A percentile compares a stretch with the other conserved stretches of the same genome.
Conservation (phyloP, 192 early-diverging fungal genomes). For the Entomortierella lignicola region DNA sequence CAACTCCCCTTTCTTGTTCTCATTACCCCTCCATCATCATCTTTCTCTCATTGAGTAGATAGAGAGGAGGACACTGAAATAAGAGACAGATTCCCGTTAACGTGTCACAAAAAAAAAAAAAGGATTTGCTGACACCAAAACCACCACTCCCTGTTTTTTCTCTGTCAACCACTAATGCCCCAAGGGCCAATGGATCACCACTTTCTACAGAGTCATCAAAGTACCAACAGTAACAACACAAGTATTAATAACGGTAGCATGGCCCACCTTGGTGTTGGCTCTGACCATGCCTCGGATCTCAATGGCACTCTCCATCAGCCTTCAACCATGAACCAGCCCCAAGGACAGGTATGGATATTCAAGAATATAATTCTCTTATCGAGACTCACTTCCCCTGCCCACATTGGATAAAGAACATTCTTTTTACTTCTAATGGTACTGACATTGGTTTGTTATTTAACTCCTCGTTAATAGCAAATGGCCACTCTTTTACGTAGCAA, state of each 20-base stretch:
- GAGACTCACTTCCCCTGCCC: background rate
- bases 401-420: background rate
- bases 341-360: conserved; percentile 67
- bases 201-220: conserved; percentile 29
- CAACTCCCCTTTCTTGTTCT: no score
- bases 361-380: background rate
- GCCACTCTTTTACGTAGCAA: conserved; percentile 66
- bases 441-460: background rate
- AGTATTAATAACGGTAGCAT: conserved; percentile 4
- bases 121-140: no score
- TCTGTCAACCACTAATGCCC: background rate
- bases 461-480: conserved; percentile 40
- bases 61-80: no score
- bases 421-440: background rate
- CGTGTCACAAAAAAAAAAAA: no score
- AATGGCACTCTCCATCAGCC: conserved; percentile 67
- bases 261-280: conserved; percentile 8
- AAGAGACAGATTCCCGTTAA: no score
- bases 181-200: conserved; percentile 55
- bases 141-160: background rate
- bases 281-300: conserved; percentile 20
- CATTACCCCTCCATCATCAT: no score
- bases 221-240: background rate
- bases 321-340: conserved; percentile 73
- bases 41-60: no score